Conservation (phyloP, 2,329 filamentous ascomycete genomes). For the Septoria linicola region DNA sequence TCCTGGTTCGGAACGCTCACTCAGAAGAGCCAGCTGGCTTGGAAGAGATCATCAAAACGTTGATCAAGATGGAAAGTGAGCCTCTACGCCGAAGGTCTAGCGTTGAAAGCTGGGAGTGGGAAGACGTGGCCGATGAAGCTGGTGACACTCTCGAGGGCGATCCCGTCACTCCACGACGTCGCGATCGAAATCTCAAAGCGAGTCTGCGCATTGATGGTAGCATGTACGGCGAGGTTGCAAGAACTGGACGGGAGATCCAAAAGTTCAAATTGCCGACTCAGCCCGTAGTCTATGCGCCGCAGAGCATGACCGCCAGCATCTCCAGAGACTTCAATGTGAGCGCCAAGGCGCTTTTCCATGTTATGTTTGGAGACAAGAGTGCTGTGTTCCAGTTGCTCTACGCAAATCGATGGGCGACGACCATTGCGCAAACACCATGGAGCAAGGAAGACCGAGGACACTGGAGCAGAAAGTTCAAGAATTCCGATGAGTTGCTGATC, state of each 20-base stretch:
- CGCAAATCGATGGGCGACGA: conserved; percentile 72
- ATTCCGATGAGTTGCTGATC: conserved; percentile 50
- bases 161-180: conserved; percentile 40
- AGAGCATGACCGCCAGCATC: conserved; percentile 72
- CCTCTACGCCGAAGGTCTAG: conserved; percentile 64
- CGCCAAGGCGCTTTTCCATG: conserved; percentile 91
- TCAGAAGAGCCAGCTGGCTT: conserved; percentile 67
- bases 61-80: conserved; percentile 72
- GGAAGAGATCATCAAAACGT: conserved; percentile 66
- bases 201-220: conserved; percentile 63
- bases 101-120: conserved; percentile 74
- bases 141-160: conserved; percentile 47
- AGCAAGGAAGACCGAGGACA: conserved; percentile 59
- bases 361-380: conserved; percentile 94
- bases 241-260: conserved; percentile 51
- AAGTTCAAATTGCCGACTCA: conserved; percentile 81
- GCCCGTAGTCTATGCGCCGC: conserved; percentile 79
- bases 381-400: conserved; percentile 91
- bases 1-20: conserved; percentile 76
- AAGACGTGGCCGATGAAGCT: conserved; percentile 63
- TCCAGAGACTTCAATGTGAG: conserved; percentile 87
- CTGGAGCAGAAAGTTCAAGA: conserved; percentile 64
- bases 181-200: conserved; percentile 54
- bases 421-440: conserved; percentile 87
- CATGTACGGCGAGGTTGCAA: conserved; percentile 50